Evolutionary conservation across 2,329 filamentous ascomycete genomes (phyloP).

Genomic region (Cadophora gregata): DNA sequence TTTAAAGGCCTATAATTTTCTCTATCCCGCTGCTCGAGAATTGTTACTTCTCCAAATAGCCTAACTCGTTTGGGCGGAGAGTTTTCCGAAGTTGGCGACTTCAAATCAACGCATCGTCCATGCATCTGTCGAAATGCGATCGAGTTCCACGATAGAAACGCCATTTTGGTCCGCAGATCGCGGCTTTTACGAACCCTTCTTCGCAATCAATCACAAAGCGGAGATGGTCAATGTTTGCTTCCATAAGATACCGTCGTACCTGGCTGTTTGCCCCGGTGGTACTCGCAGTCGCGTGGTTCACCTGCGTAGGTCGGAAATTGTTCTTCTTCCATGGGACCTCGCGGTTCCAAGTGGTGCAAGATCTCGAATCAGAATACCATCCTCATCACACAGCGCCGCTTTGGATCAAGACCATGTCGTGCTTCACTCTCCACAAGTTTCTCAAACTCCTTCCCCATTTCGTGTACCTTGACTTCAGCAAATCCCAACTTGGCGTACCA

Average conservation of each 20-base stretch:
- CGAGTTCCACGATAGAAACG: conserved; percentile 17
- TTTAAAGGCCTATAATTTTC: neutral
- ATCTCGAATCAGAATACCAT: conserved; percentile 32
- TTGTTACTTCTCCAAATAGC: neutral
- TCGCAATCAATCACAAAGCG: neutral
- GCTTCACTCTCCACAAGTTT: conserved; percentile 38
- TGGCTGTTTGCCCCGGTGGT: conserved; percentile 9
- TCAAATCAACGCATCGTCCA: conserved; percentile 17
- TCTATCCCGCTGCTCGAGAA: neutral
- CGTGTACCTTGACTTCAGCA: conserved; percentile 35
- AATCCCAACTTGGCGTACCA: conserved; percentile 43
- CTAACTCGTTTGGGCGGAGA: neutral
- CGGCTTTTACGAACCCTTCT: neutral
- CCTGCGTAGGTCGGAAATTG: neutral
- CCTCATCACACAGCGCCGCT: conserved; percentile 40
- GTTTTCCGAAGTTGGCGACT: neutral
- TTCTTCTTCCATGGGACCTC: conserved; percentile 1
- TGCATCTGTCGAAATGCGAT: conserved; percentile 10
- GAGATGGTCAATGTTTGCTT: conserved; percentile 13
- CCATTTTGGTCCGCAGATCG: conserved; percentile 1
- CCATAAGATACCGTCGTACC: conserved; percentile 7
- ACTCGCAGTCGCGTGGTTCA: conserved; percentile 15
- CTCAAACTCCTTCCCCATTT: conserved; percentile 37
- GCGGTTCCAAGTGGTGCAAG: neutral
- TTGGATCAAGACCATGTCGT: conserved; percentile 37